phyloP scores from a whole-genome alignment of 208 protist genomes.

The Crithidia expoeki region DNA sequence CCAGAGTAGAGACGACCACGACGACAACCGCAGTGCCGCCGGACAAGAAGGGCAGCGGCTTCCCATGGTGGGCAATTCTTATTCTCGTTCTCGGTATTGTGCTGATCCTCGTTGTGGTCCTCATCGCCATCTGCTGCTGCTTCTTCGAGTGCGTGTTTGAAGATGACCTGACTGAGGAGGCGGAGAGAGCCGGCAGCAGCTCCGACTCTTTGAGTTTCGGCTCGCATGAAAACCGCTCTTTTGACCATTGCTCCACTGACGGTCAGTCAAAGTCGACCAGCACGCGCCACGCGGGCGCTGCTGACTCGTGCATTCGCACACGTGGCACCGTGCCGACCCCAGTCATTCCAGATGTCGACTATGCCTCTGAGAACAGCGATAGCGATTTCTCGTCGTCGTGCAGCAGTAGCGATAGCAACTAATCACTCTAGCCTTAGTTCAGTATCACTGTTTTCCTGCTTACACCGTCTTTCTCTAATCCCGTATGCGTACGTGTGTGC shows the following conservation, averaged over 20 bases:
- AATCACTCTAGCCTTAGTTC: too few relatives aligned
- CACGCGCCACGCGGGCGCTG: background rate
- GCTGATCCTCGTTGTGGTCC: background rate
- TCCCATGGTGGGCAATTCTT: slow-evolving; percentile 13
- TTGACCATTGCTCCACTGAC: background rate
- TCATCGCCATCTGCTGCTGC: slow-evolving; percentile 1
- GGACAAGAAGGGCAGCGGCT: slow-evolving; percentile 6
- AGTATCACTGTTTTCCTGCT: too few relatives aligned
- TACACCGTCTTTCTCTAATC: background rate
- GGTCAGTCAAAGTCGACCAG: background rate
- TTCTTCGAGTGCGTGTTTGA: slow-evolving; percentile 16
- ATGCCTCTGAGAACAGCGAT: background rate
- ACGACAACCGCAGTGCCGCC: background rate
- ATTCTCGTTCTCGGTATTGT: slow-evolving; percentile 14
- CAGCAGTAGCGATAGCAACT: background rate
- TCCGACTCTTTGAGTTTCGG: too few relatives aligned
- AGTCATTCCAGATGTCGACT: background rate
- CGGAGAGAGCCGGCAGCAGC: background rate
- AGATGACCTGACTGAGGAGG: background rate
- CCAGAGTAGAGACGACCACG: background rate
- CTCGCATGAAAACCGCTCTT: slow-evolving; percentile 2
- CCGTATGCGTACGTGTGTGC: slow-evolving; percentile 4
- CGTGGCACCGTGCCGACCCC: background rate
- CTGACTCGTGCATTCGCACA: background rate
- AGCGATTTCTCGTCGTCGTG: background rate